These are phyloP conservation scores for Avicennia marina DNA, from an alignment of 257 asterid genomes.

Conservation along the genomic window DNA sequence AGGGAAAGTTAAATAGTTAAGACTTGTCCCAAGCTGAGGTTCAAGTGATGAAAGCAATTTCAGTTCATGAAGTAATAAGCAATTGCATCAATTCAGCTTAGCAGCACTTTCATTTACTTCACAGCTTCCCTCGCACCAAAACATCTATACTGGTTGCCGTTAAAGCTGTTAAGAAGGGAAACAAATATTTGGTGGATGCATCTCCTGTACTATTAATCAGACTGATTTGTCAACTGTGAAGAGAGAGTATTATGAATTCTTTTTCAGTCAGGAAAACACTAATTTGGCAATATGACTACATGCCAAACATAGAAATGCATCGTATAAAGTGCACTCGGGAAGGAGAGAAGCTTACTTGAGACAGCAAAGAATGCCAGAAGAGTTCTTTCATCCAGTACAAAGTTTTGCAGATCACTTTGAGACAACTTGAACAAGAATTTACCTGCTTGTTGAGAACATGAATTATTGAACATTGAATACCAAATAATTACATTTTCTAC, in stretches of 20 bases:
- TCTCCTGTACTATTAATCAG: too few relatives aligned
- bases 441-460: constrained; percentile 38
- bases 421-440: constrained; percentile 43
- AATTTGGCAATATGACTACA: background rate
- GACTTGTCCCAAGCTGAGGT: background rate
- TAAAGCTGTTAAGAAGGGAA: too few relatives aligned
- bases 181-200: too few relatives aligned
- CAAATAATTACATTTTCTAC: too few relatives aligned
- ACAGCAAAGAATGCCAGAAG: constrained; percentile 59
- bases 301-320: too few relatives aligned
- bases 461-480: background rate
- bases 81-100: background rate
- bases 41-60: background rate
- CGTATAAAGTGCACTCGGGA: background rate
- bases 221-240: too few relatives aligned
- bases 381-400: constrained; percentile 61
- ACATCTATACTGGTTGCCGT: background rate
- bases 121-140: too few relatives aligned
- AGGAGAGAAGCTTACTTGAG: constrained; percentile 46
- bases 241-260: background rate
- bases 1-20: background rate
- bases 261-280: background rate
- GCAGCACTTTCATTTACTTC: too few relatives aligned
- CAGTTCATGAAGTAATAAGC: background rate
- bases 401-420: constrained; percentile 59